Conservation (phyloP, 495 filamentous ascomycete genomes). For the Oleoguttula mirabilis region DNA sequence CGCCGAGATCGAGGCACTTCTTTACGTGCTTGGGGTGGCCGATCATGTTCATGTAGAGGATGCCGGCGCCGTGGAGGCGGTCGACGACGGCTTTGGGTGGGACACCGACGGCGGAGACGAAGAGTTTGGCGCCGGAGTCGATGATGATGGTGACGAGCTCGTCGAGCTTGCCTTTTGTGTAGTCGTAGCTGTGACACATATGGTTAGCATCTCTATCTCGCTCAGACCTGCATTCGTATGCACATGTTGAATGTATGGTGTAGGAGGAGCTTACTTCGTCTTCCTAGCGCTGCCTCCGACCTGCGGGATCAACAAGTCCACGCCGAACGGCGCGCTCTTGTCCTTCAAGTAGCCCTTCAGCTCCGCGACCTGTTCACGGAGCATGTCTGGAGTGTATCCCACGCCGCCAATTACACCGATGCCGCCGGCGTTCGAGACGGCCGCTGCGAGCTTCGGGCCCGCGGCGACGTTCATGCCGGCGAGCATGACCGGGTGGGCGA, state of each 20-base stretch:
- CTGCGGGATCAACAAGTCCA: constrained; percentile 88
- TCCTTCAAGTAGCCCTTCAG: constrained; percentile 80
- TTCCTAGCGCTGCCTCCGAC: constrained; percentile 87
- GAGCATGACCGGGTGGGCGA: constrained; percentile 90
- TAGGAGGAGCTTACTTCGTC: constrained; percentile 47
- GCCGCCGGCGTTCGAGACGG: constrained; percentile 93
- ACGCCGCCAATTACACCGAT: constrained; percentile 94
- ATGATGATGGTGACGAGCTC: constrained; percentile 88
- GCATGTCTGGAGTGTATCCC: constrained; percentile 94
- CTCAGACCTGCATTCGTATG: background rate
- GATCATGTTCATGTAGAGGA: constrained; percentile 99
- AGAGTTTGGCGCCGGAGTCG: constrained; percentile 76
- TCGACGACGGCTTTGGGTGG: constrained; percentile 83
- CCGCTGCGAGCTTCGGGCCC: constrained; percentile 90
- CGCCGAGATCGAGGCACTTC: constrained; percentile 81
- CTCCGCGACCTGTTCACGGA: constrained; percentile 85
- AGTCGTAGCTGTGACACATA: constrained; percentile 69
- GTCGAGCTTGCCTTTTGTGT: constrained; percentile 96
- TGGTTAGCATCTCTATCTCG: background rate
- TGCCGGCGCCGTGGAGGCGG: constrained; percentile 68
- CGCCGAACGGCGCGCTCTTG: constrained; percentile 97
- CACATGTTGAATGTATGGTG: background rate
- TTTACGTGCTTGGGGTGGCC: constrained; percentile 97
- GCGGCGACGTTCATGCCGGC: constrained; percentile 99
- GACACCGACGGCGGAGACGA: constrained; percentile 93